Conservation (phyloP, 148 eudicot genomes). For the Rhododendron mucronatum region DNA sequence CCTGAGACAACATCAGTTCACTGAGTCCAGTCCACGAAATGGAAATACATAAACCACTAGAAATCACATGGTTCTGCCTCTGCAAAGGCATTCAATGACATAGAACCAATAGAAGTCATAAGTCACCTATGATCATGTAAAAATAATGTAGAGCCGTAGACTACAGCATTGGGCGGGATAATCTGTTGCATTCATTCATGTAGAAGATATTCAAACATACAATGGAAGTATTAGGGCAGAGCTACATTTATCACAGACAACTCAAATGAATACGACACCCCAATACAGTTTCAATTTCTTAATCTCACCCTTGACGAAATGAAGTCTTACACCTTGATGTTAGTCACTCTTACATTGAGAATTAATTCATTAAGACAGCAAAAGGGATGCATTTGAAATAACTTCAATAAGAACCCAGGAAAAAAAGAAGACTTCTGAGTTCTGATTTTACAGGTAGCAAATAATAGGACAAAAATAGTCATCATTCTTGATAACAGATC, state of each 20-base stretch:
- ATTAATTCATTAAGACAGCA: not conserved
- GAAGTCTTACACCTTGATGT: not conserved
- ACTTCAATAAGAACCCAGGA: not conserved
- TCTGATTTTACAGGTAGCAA: not conserved
- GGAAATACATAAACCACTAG: not conserved
- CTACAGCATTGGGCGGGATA: not conserved
- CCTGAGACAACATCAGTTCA: constrained; percentile 40
- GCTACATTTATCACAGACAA: not conserved
- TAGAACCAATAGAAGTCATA: not conserved
- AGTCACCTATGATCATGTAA: not conserved
- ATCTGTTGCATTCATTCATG: not conserved
- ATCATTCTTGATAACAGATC: not conserved
- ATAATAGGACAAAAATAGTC: not conserved
- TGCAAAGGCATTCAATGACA: not conserved
- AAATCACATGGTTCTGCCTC: constrained; percentile 2
- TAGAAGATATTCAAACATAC: not conserved
- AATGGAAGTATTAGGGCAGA: not conserved
- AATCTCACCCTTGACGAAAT: not conserved
- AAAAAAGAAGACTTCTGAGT: not conserved
- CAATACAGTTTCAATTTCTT: not conserved
- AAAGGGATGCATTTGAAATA: not conserved
- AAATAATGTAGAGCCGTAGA: not conserved
- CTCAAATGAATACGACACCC: not conserved
- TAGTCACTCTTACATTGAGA: not conserved
- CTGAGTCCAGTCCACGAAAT: not conserved